A percentile compares a stretch with the other conserved stretches of the same genome.
These are phyloP conservation scores for Tephrocybe rancida DNA, from an alignment of 768 basidiomycete species.

Conservation along the genomic window DNA sequence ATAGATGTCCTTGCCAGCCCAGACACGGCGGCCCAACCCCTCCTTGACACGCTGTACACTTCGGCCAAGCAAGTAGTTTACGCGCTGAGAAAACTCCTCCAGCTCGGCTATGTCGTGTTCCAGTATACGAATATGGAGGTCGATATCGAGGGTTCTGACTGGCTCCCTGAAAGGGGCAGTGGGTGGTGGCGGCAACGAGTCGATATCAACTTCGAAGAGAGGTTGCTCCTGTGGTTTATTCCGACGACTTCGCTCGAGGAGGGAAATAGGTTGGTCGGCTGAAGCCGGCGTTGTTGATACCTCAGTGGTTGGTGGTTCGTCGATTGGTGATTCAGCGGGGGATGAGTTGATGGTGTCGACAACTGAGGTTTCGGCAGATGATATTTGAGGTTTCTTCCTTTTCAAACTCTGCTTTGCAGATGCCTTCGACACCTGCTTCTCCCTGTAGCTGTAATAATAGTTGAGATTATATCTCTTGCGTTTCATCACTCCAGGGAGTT, in stretches of 20 bases:
- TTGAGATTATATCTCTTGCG: slow-evolving; percentile 51
- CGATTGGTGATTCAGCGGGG: neutral
- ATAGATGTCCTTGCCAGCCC: slow-evolving; percentile 61
- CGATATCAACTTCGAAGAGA: slow-evolving; percentile 40
- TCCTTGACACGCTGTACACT: slow-evolving; percentile 70
- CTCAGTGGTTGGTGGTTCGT: slow-evolving; percentile 4
- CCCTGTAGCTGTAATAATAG: slow-evolving; percentile 39
- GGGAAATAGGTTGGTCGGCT: neutral
- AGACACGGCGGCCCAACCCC: slow-evolving; percentile 76
- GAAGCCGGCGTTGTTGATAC: neutral
- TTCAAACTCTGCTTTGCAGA: neutral
- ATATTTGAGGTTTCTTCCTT: neutral
- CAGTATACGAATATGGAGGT: slow-evolving; percentile 59
- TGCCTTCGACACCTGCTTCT: neutral
- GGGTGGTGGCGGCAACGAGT: slow-evolving; percentile 23
- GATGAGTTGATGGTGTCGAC: neutral
- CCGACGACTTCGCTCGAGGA: slow-evolving; percentile 10
- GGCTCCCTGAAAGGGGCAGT: slow-evolving; percentile 16
- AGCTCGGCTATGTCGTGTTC: slow-evolving; percentile 56
- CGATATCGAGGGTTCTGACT: slow-evolving; percentile 48
- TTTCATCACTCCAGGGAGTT: slow-evolving; percentile 45
- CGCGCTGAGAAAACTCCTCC: slow-evolving; percentile 39
- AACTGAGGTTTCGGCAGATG: neutral
- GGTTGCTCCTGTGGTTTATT: slow-evolving; percentile 10
- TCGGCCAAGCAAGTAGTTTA: slow-evolving; percentile 48